These are phyloP conservation scores for Arthrobotrys pseudoclavata DNA, from an alignment of 2,329 filamentous ascomycete species.

Conservation along the genomic window DNA sequence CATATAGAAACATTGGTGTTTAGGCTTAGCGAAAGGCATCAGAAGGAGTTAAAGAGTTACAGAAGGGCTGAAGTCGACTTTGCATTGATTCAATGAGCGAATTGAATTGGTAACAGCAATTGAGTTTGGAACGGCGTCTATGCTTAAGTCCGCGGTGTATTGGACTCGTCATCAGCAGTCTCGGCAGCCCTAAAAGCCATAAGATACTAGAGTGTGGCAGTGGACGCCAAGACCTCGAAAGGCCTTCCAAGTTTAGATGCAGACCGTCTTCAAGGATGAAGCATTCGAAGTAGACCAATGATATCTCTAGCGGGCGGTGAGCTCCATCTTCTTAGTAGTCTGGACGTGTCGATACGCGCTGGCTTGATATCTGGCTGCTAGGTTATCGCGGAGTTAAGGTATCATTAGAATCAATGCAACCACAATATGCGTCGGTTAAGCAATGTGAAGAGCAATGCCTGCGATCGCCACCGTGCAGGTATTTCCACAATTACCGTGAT, in stretches of 20 bases:
- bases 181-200: slow-evolving; percentile 5
- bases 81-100: not conserved
- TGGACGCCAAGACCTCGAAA: slow-evolving; percentile 9
- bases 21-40: not conserved
- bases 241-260: slow-evolving; percentile 20
- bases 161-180: slow-evolving; percentile 11
- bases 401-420: not conserved
- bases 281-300: slow-evolving; percentile 1
- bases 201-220: slow-evolving; percentile 5
- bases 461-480: slow-evolving; percentile 6
- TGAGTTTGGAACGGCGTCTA: slow-evolving; percentile 3
- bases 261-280: slow-evolving; percentile 3
- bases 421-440: not conserved
- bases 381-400: slow-evolving; percentile 15
- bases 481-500: not conserved
- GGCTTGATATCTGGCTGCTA: not conserved
- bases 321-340: not conserved
- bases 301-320: slow-evolving; percentile 13
- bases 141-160: slow-evolving; percentile 11
- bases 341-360: slow-evolving; percentile 17
- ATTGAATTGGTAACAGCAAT: not conserved
- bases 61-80: not conserved
- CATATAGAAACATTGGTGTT: not conserved
- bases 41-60: no score
- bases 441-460: not conserved